Evolutionary conservation across 164 flowering plant genomes (phyloP).

Genomic region (Kalanchoe fedtschenkoi): DNA sequence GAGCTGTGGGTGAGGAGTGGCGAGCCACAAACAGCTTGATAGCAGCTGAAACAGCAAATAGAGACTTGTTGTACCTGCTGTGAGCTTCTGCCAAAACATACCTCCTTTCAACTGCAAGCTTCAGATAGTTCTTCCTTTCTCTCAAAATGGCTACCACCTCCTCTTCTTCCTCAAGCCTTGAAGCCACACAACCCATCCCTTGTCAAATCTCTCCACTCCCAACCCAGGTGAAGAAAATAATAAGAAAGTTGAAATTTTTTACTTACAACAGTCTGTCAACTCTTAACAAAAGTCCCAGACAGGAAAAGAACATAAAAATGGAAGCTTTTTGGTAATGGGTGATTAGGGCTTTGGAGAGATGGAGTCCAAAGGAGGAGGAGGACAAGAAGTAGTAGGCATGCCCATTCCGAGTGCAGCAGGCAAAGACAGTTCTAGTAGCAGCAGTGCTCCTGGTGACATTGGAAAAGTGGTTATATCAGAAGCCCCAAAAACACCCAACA

Average conservation of each 20-base stretch:
- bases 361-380: no score
- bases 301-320: neutral
- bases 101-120: slow-evolving; percentile 55
- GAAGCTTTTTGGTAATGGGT: neutral
- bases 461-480: no score
- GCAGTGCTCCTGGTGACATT: no score
- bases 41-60: slow-evolving; percentile 55
- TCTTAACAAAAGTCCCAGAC: no score
- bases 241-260: neutral
- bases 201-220: neutral
- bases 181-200: slow-evolving; percentile 57
- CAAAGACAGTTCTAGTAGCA: no score
- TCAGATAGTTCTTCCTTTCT: slow-evolving; percentile 47
- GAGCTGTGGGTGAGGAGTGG: slow-evolving; percentile 44
- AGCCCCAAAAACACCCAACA: no score
- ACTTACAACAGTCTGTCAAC: neutral
- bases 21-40: slow-evolving; percentile 53
- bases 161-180: slow-evolving; percentile 48
- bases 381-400: no score
- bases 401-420: no score
- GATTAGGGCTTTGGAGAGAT: neutral
- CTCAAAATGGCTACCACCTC: slow-evolving; percentile 51
- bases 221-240: no score
- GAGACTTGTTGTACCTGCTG: slow-evolving; percentile 38
- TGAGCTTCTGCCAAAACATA: slow-evolving; percentile 54